Percentiles rank a stretch among this genome's conserved stretches.
These are phyloP conservation scores for Keithomyces neogunnii DNA, from an alignment of 2,329 filamentous ascomycete genomes.

Conservation along the genomic window DNA sequence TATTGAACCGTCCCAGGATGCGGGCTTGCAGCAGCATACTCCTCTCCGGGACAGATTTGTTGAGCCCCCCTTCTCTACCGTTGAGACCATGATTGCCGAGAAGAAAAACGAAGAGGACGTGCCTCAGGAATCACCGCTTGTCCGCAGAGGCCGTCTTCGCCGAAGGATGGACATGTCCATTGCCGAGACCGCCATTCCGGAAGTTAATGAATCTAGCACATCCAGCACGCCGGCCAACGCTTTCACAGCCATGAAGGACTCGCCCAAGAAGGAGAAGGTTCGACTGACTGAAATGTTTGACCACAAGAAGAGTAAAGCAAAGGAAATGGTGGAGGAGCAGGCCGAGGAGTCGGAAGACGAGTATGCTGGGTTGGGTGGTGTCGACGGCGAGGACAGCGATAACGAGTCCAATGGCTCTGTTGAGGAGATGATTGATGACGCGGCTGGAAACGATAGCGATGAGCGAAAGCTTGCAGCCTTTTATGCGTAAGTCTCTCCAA, in stretches of 20 bases:
- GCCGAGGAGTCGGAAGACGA: constrained; percentile 98
- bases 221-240: constrained; percentile 28
- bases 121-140: constrained; percentile 55
- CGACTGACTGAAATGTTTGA: constrained; percentile 53
- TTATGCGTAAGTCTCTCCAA: constrained; percentile 65
- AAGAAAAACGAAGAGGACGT: constrained; percentile 26
- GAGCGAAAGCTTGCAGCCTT: constrained; percentile 77
- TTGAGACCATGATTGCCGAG: constrained; percentile 54
- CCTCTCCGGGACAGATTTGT: constrained; percentile 62
- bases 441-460: constrained; percentile 66
- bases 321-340: constrained; percentile 82
- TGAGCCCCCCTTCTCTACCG: constrained; percentile 56
- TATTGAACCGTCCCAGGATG: constrained; percentile 73
- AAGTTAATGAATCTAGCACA: background rate
- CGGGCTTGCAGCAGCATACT: constrained; percentile 64
- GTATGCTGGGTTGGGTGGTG: constrained; percentile 87
- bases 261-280: constrained; percentile 46
- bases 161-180: constrained; percentile 27
- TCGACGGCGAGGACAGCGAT: constrained; percentile 78
- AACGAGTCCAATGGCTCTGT: constrained; percentile 62
- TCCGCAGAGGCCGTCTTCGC: constrained; percentile 48
- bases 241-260: constrained; percentile 65
- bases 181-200: constrained; percentile 2
- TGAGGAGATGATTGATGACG: constrained; percentile 85
- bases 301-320: constrained; percentile 80